Evolutionary conservation across 2,329 filamentous ascomycete species (phyloP).

Genomic region (Chaetomiaceae sp.): DNA sequence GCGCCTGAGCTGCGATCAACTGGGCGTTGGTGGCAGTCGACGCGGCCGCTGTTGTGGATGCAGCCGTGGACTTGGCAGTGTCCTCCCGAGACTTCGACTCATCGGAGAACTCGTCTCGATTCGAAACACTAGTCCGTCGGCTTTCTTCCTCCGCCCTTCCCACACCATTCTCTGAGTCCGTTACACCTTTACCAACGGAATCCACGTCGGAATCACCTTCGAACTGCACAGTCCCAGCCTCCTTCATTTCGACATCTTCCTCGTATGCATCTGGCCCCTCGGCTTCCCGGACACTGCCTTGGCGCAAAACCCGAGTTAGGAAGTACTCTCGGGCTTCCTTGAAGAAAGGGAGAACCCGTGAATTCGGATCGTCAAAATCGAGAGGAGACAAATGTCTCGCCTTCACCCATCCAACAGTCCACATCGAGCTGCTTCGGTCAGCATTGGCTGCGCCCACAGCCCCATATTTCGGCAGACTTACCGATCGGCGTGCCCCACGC

Average conservation of each 20-base stretch:
- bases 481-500: conserved; percentile 33
- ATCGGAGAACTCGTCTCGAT: conserved; percentile 7
- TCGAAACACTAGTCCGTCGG: conserved; percentile 20
- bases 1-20: conserved; percentile 19
- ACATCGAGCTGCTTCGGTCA: conserved; percentile 1
- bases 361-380: conserved; percentile 22
- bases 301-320: too few relatives aligned
- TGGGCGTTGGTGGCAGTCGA: conserved; percentile 2
- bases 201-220: conserved; percentile 11
- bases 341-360: conserved; percentile 18
- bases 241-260: conserved; percentile 22
- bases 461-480: conserved; percentile 21
- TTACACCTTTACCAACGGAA: conserved; percentile 2
- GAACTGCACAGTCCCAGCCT: not conserved
- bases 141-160: conserved; percentile 12
- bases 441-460: too few relatives aligned
- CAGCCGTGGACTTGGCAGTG: not conserved
- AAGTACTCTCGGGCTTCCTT: conserved; percentile 19
- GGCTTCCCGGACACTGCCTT: not conserved
- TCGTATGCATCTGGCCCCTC: too few relatives aligned
- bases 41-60: not conserved
- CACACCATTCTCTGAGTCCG: conserved; percentile 7
- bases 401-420: conserved; percentile 25
- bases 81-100: not conserved
- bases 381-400: conserved; percentile 23